Conservation (phyloP, 1,284 basidiomycete species). For the Flammula alnicola region DNA sequence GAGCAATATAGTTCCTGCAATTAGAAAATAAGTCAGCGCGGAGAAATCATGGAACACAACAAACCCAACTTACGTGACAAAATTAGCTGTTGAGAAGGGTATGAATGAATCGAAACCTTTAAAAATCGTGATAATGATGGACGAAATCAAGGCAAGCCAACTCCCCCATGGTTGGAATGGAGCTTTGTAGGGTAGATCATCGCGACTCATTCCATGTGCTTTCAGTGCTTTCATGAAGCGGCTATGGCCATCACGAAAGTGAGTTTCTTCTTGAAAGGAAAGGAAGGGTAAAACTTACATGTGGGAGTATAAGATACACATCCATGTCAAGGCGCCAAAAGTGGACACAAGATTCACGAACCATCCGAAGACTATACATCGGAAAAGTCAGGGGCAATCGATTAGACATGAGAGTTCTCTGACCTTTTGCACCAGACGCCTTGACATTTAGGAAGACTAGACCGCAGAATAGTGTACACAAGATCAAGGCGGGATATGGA, state of each 20-base stretch:
- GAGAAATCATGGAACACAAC: neutral
- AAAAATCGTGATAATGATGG: slow-evolving; percentile 67
- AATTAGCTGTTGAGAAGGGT: slow-evolving; percentile 61
- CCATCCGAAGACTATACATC: slow-evolving; percentile 62
- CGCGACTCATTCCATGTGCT: slow-evolving; percentile 66
- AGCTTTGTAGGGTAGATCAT: slow-evolving; percentile 71
- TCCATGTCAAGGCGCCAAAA: slow-evolving; percentile 76
- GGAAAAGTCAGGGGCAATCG: neutral
- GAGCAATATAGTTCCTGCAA: slow-evolving; percentile 52
- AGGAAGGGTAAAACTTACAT: slow-evolving; percentile 46
- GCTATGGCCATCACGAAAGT: slow-evolving; percentile 29
- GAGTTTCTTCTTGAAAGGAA: neutral
- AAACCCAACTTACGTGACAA: slow-evolving; percentile 55
- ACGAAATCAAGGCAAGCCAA: slow-evolving; percentile 64
- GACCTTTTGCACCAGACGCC: slow-evolving; percentile 56
- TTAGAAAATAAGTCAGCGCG: slow-evolving; percentile 7
- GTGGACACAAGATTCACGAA: slow-evolving; percentile 74
- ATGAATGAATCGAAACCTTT: slow-evolving; percentile 74
- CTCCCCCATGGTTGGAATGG: slow-evolving; percentile 68
- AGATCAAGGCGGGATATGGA: slow-evolving; percentile 55
- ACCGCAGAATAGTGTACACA: slow-evolving; percentile 61
- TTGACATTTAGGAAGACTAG: slow-evolving; percentile 68
- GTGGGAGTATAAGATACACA: slow-evolving; percentile 72
- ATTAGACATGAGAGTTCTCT: slow-evolving; percentile 2
- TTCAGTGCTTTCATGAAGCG: slow-evolving; percentile 74